These are phyloP conservation scores for Symbiodinium natans DNA, from an alignment of 73 alveolate genomes.

Conservation along the genomic window DNA sequence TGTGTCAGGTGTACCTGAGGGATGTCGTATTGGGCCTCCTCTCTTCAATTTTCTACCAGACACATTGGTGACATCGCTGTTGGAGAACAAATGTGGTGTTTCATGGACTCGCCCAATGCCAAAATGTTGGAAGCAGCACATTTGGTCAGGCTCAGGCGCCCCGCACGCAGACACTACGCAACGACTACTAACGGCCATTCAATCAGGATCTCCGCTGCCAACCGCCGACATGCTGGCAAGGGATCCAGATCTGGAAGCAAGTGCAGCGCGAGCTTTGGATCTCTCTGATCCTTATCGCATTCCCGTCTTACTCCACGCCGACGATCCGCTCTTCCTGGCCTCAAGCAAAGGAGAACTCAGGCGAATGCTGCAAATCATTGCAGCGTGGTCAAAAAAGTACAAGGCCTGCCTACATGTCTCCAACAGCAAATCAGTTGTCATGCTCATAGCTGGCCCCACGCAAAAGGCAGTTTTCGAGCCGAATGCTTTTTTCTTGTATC, in stretches of 20 bases:
- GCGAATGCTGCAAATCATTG: neutral
- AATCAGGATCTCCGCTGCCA: neutral
- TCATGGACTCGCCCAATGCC: neutral
- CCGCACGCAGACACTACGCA: neutral
- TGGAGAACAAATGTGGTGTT: neutral
- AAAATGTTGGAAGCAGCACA: neutral
- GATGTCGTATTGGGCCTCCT: neutral
- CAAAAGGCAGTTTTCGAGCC: too few relatives aligned
- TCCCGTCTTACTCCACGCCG: neutral
- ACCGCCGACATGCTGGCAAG: neutral
- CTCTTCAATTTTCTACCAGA: constrained; percentile 27
- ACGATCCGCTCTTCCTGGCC: constrained; percentile 10
- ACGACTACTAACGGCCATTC: neutral
- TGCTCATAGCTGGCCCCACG: neutral
- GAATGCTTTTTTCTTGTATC: neutral
- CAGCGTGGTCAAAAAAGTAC: neutral
- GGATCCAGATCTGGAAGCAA: neutral
- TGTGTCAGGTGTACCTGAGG: neutral
- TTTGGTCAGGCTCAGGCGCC: neutral
- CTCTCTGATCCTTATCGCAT: neutral
- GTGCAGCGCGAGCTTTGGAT: constrained; percentile 12
- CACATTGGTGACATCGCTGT: neutral
- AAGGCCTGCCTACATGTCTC: neutral
- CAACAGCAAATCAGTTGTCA: neutral
- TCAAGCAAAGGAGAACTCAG: constrained; percentile 17